Conservation (phyloP, 768 basidiomycete species). For the Suillus clintonianus region DNA sequence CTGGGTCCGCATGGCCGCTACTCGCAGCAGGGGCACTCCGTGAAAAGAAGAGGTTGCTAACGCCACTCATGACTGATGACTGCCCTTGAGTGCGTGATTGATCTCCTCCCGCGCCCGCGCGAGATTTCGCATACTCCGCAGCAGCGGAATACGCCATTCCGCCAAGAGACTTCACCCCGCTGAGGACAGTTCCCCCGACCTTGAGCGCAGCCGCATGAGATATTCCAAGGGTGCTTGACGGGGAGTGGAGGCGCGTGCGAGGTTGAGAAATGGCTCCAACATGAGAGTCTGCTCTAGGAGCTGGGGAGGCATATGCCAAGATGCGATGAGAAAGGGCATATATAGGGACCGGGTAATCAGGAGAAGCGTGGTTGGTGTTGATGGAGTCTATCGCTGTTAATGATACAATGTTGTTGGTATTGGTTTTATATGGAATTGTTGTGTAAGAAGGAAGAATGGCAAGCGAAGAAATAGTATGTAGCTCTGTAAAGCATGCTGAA, state of each 20-base stretch:
- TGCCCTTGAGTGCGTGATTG: constrained; percentile 7
- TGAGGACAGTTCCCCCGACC: constrained; percentile 62
- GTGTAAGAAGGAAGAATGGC: constrained; percentile 46
- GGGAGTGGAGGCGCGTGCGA: constrained; percentile 23
- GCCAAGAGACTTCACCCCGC: constrained; percentile 63
- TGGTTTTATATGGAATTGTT: constrained; percentile 29
- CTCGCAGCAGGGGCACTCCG: constrained; percentile 59
- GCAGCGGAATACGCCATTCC: constrained; percentile 60
- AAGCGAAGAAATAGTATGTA: constrained; percentile 51
- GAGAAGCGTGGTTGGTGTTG: constrained; percentile 5
- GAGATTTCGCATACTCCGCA: constrained; percentile 40
- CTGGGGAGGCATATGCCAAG: constrained; percentile 55
- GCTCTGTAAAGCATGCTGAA: constrained; percentile 48
- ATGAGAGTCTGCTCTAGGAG: constrained; percentile 28
- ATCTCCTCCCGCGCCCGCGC: constrained; percentile 23
- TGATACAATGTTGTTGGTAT: constrained; percentile 43
- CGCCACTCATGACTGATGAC: constrained; percentile 25
- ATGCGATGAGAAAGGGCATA: constrained; percentile 65
- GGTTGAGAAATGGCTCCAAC: constrained; percentile 16
- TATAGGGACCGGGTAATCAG: constrained; percentile 41
- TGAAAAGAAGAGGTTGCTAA: constrained; percentile 52
- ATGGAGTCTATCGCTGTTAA: constrained; percentile 33
- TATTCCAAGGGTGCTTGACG: constrained; percentile 31
- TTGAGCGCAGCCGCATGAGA: constrained; percentile 55
- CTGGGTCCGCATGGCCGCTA: constrained; percentile 11